A percentile compares a stretch with the other conserved stretches of the same genome.
phyloP scores from a whole-genome alignment of 2,329 filamentous ascomycete genomes.

The Colletotrichum shisoi region DNA sequence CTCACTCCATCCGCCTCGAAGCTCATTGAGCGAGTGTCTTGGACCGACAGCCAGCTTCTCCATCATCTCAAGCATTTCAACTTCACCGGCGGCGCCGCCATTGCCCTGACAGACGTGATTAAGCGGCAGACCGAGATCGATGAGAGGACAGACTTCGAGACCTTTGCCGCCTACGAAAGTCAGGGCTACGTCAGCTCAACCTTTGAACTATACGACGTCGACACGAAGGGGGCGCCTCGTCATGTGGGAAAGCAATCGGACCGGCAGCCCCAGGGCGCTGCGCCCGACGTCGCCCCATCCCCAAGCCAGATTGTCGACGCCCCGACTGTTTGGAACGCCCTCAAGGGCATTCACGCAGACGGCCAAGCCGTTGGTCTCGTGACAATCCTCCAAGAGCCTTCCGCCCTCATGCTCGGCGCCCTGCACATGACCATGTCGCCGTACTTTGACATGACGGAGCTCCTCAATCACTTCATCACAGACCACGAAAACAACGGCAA shows the following conservation, averaged over 20 bases:
- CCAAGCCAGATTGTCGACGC: constrained; percentile 51
- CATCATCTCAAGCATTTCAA: constrained; percentile 52
- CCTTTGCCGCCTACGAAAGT: constrained; percentile 50
- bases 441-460: constrained; percentile 69
- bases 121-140: constrained; percentile 48
- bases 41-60: constrained; percentile 54
- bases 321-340: constrained; percentile 53
- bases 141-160: constrained; percentile 45
- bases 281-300: constrained; percentile 48
- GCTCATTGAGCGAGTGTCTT: constrained; percentile 33
- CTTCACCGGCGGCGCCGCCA: constrained; percentile 52
- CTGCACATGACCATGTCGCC: constrained; percentile 65
- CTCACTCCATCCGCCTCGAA: constrained; percentile 13
- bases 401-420: constrained; percentile 66
- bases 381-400: constrained; percentile 66
- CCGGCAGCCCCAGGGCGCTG: constrained; percentile 5
- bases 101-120: constrained; percentile 50
- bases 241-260: constrained; percentile 36
- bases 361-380: constrained; percentile 63
- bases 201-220: constrained; percentile 66
- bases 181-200: constrained; percentile 58
- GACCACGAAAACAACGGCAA: constrained; percentile 55
- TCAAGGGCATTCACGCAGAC: constrained; percentile 50
- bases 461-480: constrained; percentile 63
- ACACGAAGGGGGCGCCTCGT: constrained; percentile 53